Percentiles rank a stretch among this genome's conserved stretches.
Conservation (phyloP, 148 eudicot species). For the Cornus florida region DNA sequence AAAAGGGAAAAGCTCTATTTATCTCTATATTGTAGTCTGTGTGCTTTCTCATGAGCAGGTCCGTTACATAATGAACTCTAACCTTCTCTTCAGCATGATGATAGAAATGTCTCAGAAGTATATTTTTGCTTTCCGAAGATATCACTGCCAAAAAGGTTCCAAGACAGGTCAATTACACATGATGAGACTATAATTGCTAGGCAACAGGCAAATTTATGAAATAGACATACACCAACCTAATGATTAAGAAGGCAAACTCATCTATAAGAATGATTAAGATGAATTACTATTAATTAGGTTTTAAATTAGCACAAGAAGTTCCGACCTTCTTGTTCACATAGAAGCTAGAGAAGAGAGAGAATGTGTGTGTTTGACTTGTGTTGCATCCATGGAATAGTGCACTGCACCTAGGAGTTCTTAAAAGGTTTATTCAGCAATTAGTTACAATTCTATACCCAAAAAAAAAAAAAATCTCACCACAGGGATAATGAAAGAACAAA, state of each 20-base stretch:
- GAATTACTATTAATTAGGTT: neutral
- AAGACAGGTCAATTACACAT: neutral
- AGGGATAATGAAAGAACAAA: too few relatives aligned
- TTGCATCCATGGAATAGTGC: too few relatives aligned
- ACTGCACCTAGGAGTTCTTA: too few relatives aligned
- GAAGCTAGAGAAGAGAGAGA: neutral
- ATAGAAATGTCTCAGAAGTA: slow-evolving; percentile 75
- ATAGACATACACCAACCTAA: neutral
- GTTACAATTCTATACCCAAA: too few relatives aligned
- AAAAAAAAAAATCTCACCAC: too few relatives aligned
- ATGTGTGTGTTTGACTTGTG: too few relatives aligned
- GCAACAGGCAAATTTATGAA: neutral
- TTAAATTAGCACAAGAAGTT: neutral
- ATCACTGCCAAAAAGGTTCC: slow-evolving; percentile 48
- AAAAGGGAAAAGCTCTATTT: neutral
- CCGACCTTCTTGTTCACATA: neutral
- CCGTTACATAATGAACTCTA: neutral
- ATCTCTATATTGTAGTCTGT: neutral
- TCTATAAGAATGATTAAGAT: too few relatives aligned
- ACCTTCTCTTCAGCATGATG: slow-evolving; percentile 84
- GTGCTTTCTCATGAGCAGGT: neutral
- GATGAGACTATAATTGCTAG: neutral
- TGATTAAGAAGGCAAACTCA: too few relatives aligned
- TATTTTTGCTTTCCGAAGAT: slow-evolving; percentile 66
- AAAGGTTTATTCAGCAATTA: too few relatives aligned